A percentile compares a stretch with the other conserved stretches of the same genome.
phyloP scores from a whole-genome alignment of 768 basidiomycete species.

The Daedaleopsis nitida region DNA sequence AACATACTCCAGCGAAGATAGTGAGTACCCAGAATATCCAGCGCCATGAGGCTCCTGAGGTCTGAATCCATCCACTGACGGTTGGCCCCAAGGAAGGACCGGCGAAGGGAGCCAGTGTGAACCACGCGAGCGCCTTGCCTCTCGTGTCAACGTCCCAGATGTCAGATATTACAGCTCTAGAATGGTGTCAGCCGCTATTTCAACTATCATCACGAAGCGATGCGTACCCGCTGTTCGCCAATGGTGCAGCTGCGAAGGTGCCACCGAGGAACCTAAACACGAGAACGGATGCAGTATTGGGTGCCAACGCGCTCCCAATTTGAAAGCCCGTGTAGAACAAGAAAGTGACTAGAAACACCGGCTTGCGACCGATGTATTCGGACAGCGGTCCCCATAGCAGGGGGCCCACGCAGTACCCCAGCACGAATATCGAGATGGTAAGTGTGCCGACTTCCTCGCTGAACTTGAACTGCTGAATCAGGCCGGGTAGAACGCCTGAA shows the following conservation, averaged over 20 bases:
- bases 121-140: constrained; percentile 67
- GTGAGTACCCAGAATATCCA: constrained; percentile 70
- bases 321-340: constrained; percentile 64
- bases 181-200: not conserved
- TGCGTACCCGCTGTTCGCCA: constrained; percentile 65
- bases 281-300: constrained; percentile 62
- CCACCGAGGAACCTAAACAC: constrained; percentile 72
- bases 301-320: constrained; percentile 61
- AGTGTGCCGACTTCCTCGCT: constrained; percentile 53
- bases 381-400: constrained; percentile 60
- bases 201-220: not conserved
- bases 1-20: constrained; percentile 56
- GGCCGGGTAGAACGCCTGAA: constrained; percentile 45
- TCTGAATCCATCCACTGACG: constrained; percentile 40
- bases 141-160: constrained; percentile 64
- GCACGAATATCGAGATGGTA: constrained; percentile 63
- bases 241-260: constrained; percentile 65
- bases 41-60: constrained; percentile 52
- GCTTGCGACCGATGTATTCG: constrained; percentile 35
- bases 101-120: constrained; percentile 50
- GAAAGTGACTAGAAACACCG: constrained; percentile 38
- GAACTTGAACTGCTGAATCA: constrained; percentile 51
- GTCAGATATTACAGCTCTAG: constrained; percentile 33
- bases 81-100: constrained; percentile 51
- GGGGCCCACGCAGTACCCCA: constrained; percentile 67